These are phyloP conservation scores for Strigomonas culicis DNA, from an alignment of 208 protist species.

Conservation along the genomic window DNA sequence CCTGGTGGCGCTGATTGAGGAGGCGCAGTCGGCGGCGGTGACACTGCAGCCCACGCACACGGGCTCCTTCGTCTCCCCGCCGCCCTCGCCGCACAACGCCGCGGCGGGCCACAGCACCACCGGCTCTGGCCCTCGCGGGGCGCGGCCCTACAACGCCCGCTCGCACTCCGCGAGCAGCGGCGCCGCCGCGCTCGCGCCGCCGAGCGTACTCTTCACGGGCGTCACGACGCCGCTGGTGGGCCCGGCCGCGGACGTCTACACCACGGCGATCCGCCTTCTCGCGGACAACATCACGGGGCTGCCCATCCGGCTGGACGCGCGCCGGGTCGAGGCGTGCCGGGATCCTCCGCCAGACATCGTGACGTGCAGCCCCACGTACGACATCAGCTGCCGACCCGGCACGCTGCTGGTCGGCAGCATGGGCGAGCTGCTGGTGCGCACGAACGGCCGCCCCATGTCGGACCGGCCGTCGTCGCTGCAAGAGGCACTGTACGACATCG, in stretches of 20 bases:
- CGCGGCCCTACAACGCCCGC: too few species aligned
- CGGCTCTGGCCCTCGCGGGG: background rate
- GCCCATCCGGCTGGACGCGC: slow-evolving; percentile 56
- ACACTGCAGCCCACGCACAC: background rate
- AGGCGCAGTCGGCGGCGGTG: background rate
- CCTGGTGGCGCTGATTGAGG: slow-evolving; percentile 8
- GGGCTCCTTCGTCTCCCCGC: background rate
- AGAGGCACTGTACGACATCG: slow-evolving; percentile 53
- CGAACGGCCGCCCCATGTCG: slow-evolving; percentile 40
- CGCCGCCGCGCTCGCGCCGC: background rate
- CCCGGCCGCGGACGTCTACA: background rate
- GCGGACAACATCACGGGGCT: slow-evolving; percentile 62
- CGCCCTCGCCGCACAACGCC: background rate
- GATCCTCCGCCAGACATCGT: slow-evolving; percentile 35
- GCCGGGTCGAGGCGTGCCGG: slow-evolving; percentile 31
- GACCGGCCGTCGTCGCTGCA: slow-evolving; percentile 23
- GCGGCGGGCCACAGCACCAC: background rate
- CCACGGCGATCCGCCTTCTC: slow-evolving; percentile 32
- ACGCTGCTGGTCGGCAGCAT: slow-evolving; percentile 23
- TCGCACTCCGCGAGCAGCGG: background rate
- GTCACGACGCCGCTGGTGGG: background rate
- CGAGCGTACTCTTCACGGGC: background rate
- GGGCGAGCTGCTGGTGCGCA: slow-evolving; percentile 46
- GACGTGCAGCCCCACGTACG: slow-evolving; percentile 43
- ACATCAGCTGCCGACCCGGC: background rate